A percentile compares a stretch with the other conserved stretches of the same genome.
phyloP scores from a whole-genome alignment of 805 yeast species.

The Komagataella ulmi region DNA sequence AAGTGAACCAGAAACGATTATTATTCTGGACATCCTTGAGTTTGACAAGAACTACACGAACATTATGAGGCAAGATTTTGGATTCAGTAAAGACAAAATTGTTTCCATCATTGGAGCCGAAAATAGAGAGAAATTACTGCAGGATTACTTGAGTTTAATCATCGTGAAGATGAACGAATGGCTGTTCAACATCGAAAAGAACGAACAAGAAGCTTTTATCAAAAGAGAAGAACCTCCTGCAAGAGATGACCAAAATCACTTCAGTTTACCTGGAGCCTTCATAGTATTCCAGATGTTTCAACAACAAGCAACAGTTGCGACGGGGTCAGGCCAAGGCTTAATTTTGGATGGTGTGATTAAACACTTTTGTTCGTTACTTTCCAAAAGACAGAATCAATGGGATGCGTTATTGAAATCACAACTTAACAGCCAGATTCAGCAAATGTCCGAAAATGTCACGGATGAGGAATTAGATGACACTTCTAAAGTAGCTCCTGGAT shows the following conservation, averaged over 20 bases:
- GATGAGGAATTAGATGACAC: constrained; percentile 20
- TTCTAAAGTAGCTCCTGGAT: constrained; percentile 43
- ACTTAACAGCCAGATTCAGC: constrained; percentile 19
- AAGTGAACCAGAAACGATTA: constrained; percentile 68
- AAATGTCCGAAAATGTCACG: constrained; percentile 4
- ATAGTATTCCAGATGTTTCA: constrained; percentile 71
- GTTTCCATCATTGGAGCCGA: constrained; percentile 57
- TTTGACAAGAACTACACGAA: constrained; percentile 60
- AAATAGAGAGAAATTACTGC: constrained; percentile 57
- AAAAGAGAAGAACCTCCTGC: constrained; percentile 58
- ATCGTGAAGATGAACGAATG: constrained; percentile 72
- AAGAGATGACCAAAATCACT: constrained; percentile 45
- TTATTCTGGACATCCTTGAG: constrained; percentile 59
- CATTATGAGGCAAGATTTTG: constrained; percentile 36
- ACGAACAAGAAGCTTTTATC: constrained; percentile 53
- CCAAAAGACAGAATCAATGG: constrained; percentile 54
- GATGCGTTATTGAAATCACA: constrained; percentile 39
- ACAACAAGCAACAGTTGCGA: constrained; percentile 85
- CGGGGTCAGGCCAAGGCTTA: constrained; percentile 70
- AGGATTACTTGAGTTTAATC: constrained; percentile 66
- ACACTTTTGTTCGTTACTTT: constrained; percentile 50
- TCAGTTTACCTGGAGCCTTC: constrained; percentile 65
- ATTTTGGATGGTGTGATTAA: constrained; percentile 69
- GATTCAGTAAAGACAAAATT: constrained; percentile 28
- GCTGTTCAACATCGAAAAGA: constrained; percentile 56